Base-by-base conservation (phyloP, 2,329 filamentous ascomycete species). In the Beauveria sp. region DNA sequence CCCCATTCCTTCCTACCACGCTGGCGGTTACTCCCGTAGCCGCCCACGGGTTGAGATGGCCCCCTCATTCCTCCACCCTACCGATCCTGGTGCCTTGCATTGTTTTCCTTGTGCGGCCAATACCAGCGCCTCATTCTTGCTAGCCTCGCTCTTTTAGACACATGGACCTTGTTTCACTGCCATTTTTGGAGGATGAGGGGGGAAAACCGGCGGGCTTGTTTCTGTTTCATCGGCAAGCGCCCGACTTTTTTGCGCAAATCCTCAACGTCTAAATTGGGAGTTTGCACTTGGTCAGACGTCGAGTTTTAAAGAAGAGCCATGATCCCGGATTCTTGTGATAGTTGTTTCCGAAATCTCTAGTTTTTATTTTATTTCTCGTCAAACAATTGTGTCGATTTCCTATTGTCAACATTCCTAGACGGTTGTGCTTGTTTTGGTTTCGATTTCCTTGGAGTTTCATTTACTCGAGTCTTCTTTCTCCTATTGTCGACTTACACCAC, bases 151-250 rank as follows among this genome's bases (percentile, higher is more conserved):
- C 22, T n/a, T 48, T 30, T 41, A 34, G 57, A 53, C 34, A 60
- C 57, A 53, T 47, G n/a, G 50, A 20, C 20, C 41, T 47, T 53
- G 57, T 60, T 60, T 60, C 57, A 60, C 40, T 54, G 41, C 57
- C 50, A 60, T 59, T 54, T 48, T 30, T 47, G 57, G 47, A 8
- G 30, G 3, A 18, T 18, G 26, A 20, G 18, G 30, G 30, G 30
- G 30, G 4, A 2, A 34, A 34, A 14, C 2, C 30, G 30, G 12
- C 30, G 30, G 41, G 14, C 26, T 43, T 10, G 30, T 5, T 46
- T 12, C n/a, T 40, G 57, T 60, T 60, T 60, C 57, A 60, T 54
- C 55, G 37, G 12, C 57, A 60, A 60, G 57, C 57, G 57, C 57
- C 54, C 8, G 48, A 52, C 4, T 7, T 18, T 18, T 6, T 26